These are phyloP conservation scores for Gaeumannomyces tritici DNA, from an alignment of 2,329 filamentous ascomycete genomes.

Conservation along the genomic window DNA sequence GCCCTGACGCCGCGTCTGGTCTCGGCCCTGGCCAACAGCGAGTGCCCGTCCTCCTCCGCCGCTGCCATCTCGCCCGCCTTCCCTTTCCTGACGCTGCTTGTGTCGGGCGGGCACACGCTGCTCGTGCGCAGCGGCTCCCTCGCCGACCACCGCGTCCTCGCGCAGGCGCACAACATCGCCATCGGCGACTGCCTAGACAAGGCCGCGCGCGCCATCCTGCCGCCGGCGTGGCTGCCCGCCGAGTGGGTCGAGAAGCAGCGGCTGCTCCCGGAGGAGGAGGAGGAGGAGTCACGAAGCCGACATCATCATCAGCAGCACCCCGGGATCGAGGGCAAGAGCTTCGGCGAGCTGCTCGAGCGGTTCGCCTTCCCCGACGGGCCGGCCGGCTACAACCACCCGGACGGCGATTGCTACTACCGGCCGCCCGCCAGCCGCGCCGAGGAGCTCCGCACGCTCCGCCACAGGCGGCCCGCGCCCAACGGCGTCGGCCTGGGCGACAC, in stretches of 20 bases:
- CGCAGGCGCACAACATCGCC: conserved; percentile 69
- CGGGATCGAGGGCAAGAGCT: conserved; percentile 53
- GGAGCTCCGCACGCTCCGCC: background rate
- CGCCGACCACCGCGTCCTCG: conserved; percentile 63
- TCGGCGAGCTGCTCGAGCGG: conserved; percentile 66
- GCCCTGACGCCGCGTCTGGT: conserved; percentile 78
- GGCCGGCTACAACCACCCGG: conserved; percentile 21
- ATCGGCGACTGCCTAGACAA: conserved; percentile 88
- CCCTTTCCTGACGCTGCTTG: conserved; percentile 80
- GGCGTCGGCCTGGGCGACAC: background rate
- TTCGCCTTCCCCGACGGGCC: conserved; percentile 59
- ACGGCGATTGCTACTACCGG: conserved; percentile 1
- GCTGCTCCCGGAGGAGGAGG: background rate
- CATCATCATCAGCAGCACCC: background rate
- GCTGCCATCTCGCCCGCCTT: conserved; percentile 43
- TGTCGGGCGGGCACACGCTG: conserved; percentile 87
- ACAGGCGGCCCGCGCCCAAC: background rate
- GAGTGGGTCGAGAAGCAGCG: background rate
- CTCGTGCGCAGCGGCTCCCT: conserved; percentile 66
- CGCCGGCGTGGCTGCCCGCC: conserved; percentile 24
- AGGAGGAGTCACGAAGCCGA: background rate
- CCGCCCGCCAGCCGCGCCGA: background rate
- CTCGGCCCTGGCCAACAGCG: conserved; percentile 37
- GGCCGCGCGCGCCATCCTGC: conserved; percentile 66
- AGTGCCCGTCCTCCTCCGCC: background rate